Base-by-base conservation (phyloP, 1,139 yeast genomes). In the Maudiozyma humilis region DNA sequence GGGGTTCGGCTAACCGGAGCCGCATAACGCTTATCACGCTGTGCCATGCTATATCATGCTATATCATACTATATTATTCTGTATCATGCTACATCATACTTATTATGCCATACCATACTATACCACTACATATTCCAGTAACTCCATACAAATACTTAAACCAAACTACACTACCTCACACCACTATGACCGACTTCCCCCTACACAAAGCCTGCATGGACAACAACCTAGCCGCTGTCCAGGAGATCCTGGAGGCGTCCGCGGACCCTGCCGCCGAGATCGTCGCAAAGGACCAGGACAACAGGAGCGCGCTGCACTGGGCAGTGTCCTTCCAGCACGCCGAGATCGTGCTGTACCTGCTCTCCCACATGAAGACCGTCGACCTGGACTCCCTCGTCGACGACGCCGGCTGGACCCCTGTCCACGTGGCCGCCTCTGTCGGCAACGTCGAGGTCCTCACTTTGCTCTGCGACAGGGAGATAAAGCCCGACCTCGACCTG, bases 221-320 rank as follows among this genome's bases (percentile, higher is more conserved):
- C 39, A 60, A 59, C 36, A 51, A 60, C 12, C 38, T 56, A 25
- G 30, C 41, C 20, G 52, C 48, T 42, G 63, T 55, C 4, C 50
- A 51, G 44, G 55, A 54, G 19, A 25, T 53, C 4, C 40, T 59
- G 2, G 47, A 42, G 30, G 50, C 48, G 5, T 44, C 51, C 2
- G 48, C 51, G 3, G 46, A 48, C 23, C 33, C 42, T 10, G 42
- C 32, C 20, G 36, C 40, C 19, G 47, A 47, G 6, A 38, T 54
- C 16, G 42, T 40, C 16, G 41, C 41, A 27, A 50, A 65, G 49
- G 96, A 89, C 59, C 74, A 71, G 5, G 96, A 88, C 58, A 83
- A 80, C 2, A 72, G 97, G 50, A 80, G 85, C 2, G 84, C 96
- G 3, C 66, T 89, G 41, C 94, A 86, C 59, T 89, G 96, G 96